Evolutionary conservation across 2,329 filamentous ascomycete species (phyloP).

Genomic region (Pestalotiopsis fici): DNA sequence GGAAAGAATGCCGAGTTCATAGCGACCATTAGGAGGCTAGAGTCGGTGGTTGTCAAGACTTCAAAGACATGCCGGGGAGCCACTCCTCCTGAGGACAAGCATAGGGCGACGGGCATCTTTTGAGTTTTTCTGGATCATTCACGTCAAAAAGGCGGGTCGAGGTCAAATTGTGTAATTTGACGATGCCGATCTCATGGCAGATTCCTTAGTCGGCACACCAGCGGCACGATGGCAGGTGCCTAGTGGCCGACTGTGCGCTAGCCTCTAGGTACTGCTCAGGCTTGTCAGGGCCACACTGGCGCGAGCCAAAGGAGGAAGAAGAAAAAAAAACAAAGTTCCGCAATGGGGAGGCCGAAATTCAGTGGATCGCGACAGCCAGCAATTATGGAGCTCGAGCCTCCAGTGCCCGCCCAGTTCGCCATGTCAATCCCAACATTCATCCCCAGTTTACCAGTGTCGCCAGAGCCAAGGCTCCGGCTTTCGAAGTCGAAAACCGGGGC

Average conservation of each 20-base stretch:
- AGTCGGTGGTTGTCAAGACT: not conserved
- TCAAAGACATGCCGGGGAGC: not conserved
- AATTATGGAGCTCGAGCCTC: no score
- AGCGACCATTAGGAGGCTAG: not conserved
- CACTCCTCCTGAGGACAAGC: not conserved
- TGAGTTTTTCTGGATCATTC: not conserved
- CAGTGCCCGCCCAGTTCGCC: not conserved
- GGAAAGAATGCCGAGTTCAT: not conserved
- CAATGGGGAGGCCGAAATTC: not conserved
- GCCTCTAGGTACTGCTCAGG: no score
- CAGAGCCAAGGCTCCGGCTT: not conserved
- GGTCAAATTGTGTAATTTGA: constrained; percentile 6
- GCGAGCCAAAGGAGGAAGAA: not conserved
- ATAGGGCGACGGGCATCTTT: not conserved
- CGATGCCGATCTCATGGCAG: not conserved
- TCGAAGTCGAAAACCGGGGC: not conserved
- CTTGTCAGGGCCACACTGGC: no score
- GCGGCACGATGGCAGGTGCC: no score
- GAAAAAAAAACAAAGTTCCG: not conserved
- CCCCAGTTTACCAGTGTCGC: no score
- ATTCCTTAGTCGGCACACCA: not conserved
- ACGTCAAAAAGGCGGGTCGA: not conserved
- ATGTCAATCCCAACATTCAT: not conserved
- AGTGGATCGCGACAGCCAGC: not conserved
- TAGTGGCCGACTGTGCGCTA: no score